phyloP scores from a whole-genome alignment of 176 grass and related monocot species.

The Phyllostachys edulis region DNA sequence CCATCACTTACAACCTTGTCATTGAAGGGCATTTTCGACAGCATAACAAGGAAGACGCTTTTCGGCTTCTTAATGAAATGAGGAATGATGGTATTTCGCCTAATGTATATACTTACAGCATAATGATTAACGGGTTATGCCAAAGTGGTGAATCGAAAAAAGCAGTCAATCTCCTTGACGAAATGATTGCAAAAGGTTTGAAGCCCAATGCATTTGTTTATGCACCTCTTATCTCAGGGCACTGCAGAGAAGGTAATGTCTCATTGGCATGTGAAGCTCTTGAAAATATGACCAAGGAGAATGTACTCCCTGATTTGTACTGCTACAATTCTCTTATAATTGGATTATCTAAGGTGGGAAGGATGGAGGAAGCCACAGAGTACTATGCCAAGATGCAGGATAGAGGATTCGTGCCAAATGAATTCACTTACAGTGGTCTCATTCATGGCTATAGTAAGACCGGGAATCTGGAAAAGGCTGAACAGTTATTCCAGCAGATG shows the following conservation, averaged over 20 bases:
- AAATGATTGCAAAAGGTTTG: slow-evolving; percentile 63
- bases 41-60: slow-evolving; percentile 36
- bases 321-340: slow-evolving; percentile 75
- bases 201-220: slow-evolving; percentile 60
- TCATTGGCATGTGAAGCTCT: slow-evolving; percentile 56
- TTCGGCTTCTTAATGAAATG: slow-evolving; percentile 60
- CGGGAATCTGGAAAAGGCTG: slow-evolving; percentile 60
- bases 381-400: slow-evolving; percentile 60
- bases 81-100: slow-evolving; percentile 36
- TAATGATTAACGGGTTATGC: slow-evolving; percentile 63
- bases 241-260: slow-evolving; percentile 57
- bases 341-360: slow-evolving; percentile 61
- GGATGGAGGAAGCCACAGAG: slow-evolving; percentile 56
- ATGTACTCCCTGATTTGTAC: slow-evolving; percentile 61
- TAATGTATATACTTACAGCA: slow-evolving; percentile 63
- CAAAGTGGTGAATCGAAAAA: slow-evolving; percentile 40
- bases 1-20: slow-evolving; percentile 52
- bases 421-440: slow-evolving; percentile 61
- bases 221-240: slow-evolving; percentile 62
- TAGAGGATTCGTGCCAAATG: slow-evolving; percentile 56
- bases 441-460: slow-evolving; percentile 61
- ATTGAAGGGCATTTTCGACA: slow-evolving; percentile 55
- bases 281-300: slow-evolving; percentile 48
- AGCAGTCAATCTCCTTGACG: slow-evolving; percentile 49
- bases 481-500: slow-evolving; percentile 57